phyloP scores from a whole-genome alignment of 805 yeast genomes.

The Barnettozyma sucrosica region DNA sequence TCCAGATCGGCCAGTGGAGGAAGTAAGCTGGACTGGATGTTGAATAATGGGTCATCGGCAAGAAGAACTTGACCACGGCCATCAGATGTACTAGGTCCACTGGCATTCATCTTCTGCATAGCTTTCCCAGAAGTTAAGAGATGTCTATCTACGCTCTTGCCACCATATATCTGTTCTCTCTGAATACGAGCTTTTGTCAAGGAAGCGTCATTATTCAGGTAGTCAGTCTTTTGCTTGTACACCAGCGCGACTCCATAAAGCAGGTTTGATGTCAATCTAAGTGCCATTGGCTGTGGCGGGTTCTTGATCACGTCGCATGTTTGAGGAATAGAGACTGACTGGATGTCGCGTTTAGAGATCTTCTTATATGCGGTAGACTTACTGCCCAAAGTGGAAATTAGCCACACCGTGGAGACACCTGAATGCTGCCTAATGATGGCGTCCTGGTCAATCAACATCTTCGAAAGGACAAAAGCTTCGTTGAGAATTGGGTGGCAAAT shows the following conservation, averaged over 20 bases:
- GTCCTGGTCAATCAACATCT: conserved; percentile 19
- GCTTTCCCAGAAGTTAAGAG: not conserved
- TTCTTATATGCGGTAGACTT: conserved; percentile 24
- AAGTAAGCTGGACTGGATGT: conserved; percentile 28
- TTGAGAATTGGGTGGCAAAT: not conserved
- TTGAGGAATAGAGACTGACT: conserved; percentile 37
- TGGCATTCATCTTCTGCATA: not conserved
- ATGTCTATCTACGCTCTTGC: not conserved
- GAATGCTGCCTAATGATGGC: conserved; percentile 18
- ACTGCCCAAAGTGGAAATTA: conserved; percentile 39
- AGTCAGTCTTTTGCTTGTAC: conserved; percentile 43
- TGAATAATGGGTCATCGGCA: conserved; percentile 36
- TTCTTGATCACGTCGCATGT: conserved; percentile 30
- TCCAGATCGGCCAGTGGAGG: conserved; percentile 21
- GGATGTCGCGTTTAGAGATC: conserved; percentile 30
- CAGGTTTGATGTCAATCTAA: conserved; percentile 35
- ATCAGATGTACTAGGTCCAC: not conserved
- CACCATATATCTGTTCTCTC: conserved; percentile 14
- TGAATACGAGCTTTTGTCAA: conserved; percentile 21
- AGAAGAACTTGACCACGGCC: conserved; percentile 17
- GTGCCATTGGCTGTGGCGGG: conserved; percentile 18
- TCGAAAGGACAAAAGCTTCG: not conserved
- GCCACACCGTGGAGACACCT: conserved; percentile 29
- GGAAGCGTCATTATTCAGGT: conserved; percentile 30
- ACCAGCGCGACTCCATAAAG: conserved; percentile 42